Percentiles rank a stretch among this genome's conserved stretches.
phyloP scores from a whole-genome alignment of 2,329 filamentous ascomycete genomes.

The Sarocladium kiliense region DNA sequence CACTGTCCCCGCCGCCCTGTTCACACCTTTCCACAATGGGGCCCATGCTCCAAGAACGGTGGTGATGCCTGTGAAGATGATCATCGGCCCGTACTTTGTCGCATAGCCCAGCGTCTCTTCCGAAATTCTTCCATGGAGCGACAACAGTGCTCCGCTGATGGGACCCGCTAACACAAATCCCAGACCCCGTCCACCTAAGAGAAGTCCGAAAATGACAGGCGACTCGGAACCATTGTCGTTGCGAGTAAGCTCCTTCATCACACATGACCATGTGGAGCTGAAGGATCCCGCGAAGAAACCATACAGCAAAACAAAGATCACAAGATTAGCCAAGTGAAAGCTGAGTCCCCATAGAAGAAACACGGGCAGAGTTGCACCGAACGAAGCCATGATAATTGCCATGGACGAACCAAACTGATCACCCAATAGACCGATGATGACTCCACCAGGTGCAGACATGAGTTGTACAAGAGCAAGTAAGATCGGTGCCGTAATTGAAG shows the following conservation, averaged over 20 bases:
- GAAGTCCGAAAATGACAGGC: slow-evolving; percentile 12
- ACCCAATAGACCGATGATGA: background rate
- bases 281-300: slow-evolving; percentile 16
- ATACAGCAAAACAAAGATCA: slow-evolving; percentile 14
- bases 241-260: slow-evolving; percentile 14
- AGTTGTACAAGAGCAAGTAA: slow-evolving; percentile 14
- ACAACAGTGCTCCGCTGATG: slow-evolving; percentile 12
- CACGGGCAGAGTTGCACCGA: slow-evolving; percentile 12
- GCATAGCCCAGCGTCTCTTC: slow-evolving; percentile 11
- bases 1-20: background rate
- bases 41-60: slow-evolving; percentile 13
- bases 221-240: slow-evolving; percentile 11
- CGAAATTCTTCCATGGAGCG: slow-evolving; percentile 4
- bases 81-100: slow-evolving; percentile 14
- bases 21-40: slow-evolving; percentile 9
- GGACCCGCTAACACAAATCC: slow-evolving; percentile 14
- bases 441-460: background rate
- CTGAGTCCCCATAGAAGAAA: slow-evolving; percentile 15
- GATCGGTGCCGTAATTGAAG: slow-evolving; percentile 11
- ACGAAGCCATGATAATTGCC: background rate
- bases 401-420: slow-evolving; percentile 5
- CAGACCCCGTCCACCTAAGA: slow-evolving; percentile 14
- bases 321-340: slow-evolving; percentile 11
- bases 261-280: slow-evolving; percentile 16
- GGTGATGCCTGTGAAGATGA: slow-evolving; percentile 15